Evolutionary conservation across 1,139 yeast genomes (phyloP).

Genomic region (Sugiyamaella novakii): DNA sequence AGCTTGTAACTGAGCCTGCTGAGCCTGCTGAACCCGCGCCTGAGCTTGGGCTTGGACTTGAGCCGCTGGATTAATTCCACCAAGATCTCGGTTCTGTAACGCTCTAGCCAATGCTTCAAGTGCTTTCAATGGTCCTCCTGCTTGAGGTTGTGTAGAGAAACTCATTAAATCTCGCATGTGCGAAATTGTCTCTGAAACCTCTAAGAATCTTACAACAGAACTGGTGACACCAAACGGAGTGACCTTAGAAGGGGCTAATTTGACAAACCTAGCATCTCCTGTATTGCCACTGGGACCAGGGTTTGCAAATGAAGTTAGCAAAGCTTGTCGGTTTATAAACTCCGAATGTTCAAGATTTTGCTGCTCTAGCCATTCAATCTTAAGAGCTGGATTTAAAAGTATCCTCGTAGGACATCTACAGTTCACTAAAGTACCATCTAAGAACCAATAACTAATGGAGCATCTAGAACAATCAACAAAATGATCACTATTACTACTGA

Average conservation of each 20-base stretch:
- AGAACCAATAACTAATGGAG: constrained; percentile 50
- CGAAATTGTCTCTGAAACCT: constrained; percentile 76
- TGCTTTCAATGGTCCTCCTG: constrained; percentile 62
- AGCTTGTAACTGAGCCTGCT: constrained; percentile 2
- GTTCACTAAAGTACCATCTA: constrained; percentile 70
- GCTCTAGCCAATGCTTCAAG: constrained; percentile 52
- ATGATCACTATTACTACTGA: constrained; percentile 65
- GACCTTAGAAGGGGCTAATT: constrained; percentile 32
- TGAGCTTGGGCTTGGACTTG: constrained; percentile 18
- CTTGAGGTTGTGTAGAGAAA: constrained; percentile 49
- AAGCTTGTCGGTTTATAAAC: constrained; percentile 28
- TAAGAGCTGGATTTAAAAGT: constrained; percentile 60
- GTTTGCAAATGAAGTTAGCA: constrained; percentile 19
- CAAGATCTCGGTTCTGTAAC: constrained; percentile 29
- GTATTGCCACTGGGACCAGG: constrained; percentile 13
- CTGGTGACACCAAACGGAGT: constrained; percentile 65
- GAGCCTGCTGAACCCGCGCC: not conserved
- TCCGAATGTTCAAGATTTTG: constrained; percentile 50
- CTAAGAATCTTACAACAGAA: constrained; percentile 66
- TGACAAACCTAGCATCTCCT: constrained; percentile 27
- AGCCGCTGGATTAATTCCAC: constrained; percentile 14
- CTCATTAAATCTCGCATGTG: constrained; percentile 65
- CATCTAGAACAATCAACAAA: constrained; percentile 59
- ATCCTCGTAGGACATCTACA: constrained; percentile 62
- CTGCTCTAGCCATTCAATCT: constrained; percentile 73